Base-by-base conservation (phyloP, 352 stramenopile genomes). In the Pythium dissotocum region DNA sequence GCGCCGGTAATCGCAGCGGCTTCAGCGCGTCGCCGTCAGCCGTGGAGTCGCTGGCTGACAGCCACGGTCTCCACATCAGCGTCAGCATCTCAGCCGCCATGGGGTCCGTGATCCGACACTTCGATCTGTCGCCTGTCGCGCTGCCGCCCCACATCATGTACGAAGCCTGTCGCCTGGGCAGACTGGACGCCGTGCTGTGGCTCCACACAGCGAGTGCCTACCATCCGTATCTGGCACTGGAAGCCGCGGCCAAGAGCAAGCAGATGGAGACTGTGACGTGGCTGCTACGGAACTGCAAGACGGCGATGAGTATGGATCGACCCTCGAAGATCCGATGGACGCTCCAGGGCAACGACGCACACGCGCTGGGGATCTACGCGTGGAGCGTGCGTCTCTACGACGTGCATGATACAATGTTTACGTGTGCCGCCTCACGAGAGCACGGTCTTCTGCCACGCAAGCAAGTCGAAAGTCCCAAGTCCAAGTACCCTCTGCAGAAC, bases 141-240 rank as follows among this genome's bases (percentile, higher is more conserved):
- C 12, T 69, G 4, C 44, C 63, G n/a, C 42, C 44, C 2, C 54
- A 58, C 5, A 36, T 69, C 28, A 38, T 69, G 54, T 69, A 69
- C 44, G 44, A 48, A 44, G 63, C 63, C n/a, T 63, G 54, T 18
- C 54, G 28, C 3, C 55, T 35, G 2, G 63, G 63, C 14, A 56
- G 55, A 13, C 24, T 69, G 4, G 54, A 69, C 32, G 63, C 55
- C 6, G 63, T 69, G 9, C 5, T 42, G 12, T 69, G 63, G 55
- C 24, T 69, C n/a, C 63, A 69, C 35, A 7, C 53, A 8, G 46
- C 49, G 12, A 63, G 21, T 40, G 13, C 16, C 33, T 69, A 69
- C 46, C 42, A 59, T n/a, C 63, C 63, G 7, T 54, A 69, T 26
- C 3, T 42, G 5, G 63, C 63, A 12, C 13, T 69, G 14, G 63